Evolutionary conservation across 768 basidiomycete species (phyloP), one percentile per base, ranked within the genome.

Genomic region (Candolleomyces eurysporus): DNA sequence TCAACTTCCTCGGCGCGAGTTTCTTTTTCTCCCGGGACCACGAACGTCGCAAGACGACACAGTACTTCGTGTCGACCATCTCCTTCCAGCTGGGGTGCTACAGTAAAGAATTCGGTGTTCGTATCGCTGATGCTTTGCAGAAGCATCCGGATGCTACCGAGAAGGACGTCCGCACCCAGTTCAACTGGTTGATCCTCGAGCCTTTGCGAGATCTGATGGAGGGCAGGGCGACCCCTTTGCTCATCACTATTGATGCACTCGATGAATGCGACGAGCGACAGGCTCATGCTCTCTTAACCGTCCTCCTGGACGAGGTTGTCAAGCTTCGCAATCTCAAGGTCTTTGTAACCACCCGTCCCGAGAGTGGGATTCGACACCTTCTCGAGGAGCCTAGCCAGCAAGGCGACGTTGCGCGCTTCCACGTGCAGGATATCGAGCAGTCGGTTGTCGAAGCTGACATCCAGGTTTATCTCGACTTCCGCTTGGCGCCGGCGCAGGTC

Each of bases 381-480:
- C 56, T 57, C 10, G 17, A 46, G 21, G 43, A 46, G 30, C 21
- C 16, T 17, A 6, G 45, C 9, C 16, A 46, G 19, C 17, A 46
- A 21, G 45, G 17, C 14, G 36, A 36, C 2, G 45, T 46, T 17
- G 45, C 45, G 7, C 17, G 45, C 26, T 46, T 57, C 40, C 36
- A 36, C n/a, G 17, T 57, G 40, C 56, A 57, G 14, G 39, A 57
- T 19, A 57, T 57, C 21, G 56, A 57, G n/a, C 19, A 57, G 19
- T 57, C 56, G 11, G 43, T 57, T 26, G 56, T 57, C 43, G 42
- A 57, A 40, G 39, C 56, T 13, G 56, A 57, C 43, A 57, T 57
- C 5, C 39, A 40, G 17, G 17, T 46, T 13, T 57, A 57, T 30
- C 39, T 57, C 14, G 30, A 57, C 43, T 42, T 21, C n/a, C 56